Conservation (phyloP, 345 rosid species). For the Camelina hispida region DNA sequence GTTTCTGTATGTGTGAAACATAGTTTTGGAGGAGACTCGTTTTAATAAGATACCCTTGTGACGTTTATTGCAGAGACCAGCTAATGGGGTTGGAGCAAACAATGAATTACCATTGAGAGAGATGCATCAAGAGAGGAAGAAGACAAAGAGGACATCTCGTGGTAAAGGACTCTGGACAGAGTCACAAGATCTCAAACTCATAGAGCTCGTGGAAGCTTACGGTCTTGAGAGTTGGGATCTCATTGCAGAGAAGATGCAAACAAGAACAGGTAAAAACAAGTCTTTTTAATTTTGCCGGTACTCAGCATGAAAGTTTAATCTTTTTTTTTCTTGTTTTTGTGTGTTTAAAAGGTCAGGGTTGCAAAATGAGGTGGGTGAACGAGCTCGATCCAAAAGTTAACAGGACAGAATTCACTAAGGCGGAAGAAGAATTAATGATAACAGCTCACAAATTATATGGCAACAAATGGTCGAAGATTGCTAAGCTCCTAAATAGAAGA, state of each 20-base stretch:
- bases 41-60: slow-evolving; percentile 30
- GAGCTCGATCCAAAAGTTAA: slow-evolving; percentile 87
- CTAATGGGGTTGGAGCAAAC: not conserved
- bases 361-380: slow-evolving; percentile 93
- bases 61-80: slow-evolving; percentile 21
- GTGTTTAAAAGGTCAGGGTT: slow-evolving; percentile 61
- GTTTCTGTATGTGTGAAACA: slow-evolving; percentile 22
- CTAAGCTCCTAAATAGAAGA: slow-evolving; percentile 62
- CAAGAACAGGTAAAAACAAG: not conserved
- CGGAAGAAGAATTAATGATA: slow-evolving; percentile 55
- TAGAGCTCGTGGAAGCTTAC: not conserved
- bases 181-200: slow-evolving; percentile 3
- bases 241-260: not conserved
- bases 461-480: slow-evolving; percentile 71
- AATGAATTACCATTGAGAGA: not conserved
- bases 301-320: not conserved
- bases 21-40: slow-evolving; percentile 13
- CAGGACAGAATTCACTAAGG: slow-evolving; percentile 66
- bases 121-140: not conserved
- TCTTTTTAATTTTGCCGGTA: not conserved
- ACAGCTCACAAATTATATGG: slow-evolving; percentile 53
- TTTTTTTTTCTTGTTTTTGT: slow-evolving; percentile 12
- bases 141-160: not conserved
- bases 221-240: not conserved
- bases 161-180: not conserved